These are phyloP conservation scores for Ceratocystis albifundus DNA, from an alignment of 2,329 filamentous ascomycete species.

Conservation along the genomic window DNA sequence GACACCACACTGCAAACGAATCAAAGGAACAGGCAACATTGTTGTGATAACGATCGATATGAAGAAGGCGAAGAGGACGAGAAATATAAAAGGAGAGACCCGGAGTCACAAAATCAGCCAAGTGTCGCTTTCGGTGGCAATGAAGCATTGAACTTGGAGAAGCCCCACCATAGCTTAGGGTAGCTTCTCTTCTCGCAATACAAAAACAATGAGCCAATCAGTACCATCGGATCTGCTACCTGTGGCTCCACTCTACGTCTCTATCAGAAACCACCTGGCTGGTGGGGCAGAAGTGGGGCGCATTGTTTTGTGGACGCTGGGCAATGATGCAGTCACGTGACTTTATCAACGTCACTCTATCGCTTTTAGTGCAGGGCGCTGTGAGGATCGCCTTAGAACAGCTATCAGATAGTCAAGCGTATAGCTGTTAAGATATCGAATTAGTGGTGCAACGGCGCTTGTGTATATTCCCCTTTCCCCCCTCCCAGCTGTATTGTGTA, in stretches of 20 bases:
- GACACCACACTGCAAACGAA: conserved; percentile 80
- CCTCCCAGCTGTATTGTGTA: no score
- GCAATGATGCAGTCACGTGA: background rate
- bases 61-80: background rate
- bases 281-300: background rate
- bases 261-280: background rate
- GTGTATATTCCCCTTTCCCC: no score
- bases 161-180: conserved; percentile 8
- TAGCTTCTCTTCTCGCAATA: background rate
- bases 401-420: background rate
- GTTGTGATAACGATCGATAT: conserved; percentile 14
- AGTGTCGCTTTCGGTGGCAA: background rate
- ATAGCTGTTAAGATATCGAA: background rate
- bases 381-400: background rate
- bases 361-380: background rate
- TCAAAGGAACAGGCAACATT: conserved; percentile 62
- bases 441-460: background rate
- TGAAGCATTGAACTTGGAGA: conserved; percentile 3
- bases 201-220: background rate
- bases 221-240: background rate
- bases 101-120: background rate
- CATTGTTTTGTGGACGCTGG: background rate
- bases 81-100: background rate
- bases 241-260: background rate
- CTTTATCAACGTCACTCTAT: background rate